Evolutionary conservation across 441 rosid genomes (phyloP).

Genomic region (Rhodomyrtus psidioides): DNA sequence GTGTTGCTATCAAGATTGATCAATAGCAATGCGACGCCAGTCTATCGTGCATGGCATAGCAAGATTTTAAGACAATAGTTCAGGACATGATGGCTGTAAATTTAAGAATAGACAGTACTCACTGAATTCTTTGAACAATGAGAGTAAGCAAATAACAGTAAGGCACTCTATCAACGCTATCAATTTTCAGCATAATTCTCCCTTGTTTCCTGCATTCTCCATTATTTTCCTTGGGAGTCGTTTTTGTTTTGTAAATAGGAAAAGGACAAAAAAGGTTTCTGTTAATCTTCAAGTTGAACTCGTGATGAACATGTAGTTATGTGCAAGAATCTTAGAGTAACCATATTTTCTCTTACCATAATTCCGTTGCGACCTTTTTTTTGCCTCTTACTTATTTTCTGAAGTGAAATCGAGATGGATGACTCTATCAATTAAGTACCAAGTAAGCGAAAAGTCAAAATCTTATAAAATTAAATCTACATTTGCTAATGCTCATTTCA

Average conservation of each 20-base stretch:
- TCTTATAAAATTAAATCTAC: too few species aligned
- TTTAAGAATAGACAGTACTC: not conserved
- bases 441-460: too few species aligned
- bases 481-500: too few species aligned
- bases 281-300: not conserved
- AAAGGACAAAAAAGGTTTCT: not conserved
- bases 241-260: not conserved
- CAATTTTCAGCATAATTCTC: not conserved
- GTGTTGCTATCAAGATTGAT: conserved; percentile 22
- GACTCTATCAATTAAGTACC: too few species aligned
- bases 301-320: not conserved
- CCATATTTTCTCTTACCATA: too few species aligned
- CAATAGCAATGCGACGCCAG: conserved; percentile 17
- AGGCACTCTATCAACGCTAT: not conserved
- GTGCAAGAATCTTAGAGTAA: too few species aligned
- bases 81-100: not conserved
- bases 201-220: not conserved
- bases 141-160: not conserved
- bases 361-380: too few species aligned
- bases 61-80: not conserved
- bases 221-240: not conserved
- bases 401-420: too few species aligned
- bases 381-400: too few species aligned
- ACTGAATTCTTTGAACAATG: too few species aligned
- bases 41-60: conserved; percentile 1